A percentile compares a stretch with the other conserved stretches of the same genome.
phyloP scores from a whole-genome alignment of 768 basidiomycete genomes.

The Amanita pseudoporphyria region DNA sequence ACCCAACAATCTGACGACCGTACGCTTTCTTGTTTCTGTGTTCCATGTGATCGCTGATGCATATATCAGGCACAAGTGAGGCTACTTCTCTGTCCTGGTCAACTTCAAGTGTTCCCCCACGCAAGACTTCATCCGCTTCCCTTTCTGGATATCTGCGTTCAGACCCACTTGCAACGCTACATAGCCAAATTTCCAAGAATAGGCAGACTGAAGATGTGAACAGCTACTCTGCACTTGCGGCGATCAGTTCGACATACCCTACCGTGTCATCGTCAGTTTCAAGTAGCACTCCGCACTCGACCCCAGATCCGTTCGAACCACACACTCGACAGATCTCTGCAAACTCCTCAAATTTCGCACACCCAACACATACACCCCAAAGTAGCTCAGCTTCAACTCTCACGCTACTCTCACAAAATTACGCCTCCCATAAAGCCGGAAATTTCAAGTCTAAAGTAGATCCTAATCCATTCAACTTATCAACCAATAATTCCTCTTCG shows the following conservation, averaged over 20 bases:
- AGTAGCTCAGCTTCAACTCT: slow-evolving; percentile 19
- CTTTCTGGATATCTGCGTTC: neutral
- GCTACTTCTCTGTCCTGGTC: neutral
- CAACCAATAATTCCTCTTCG: neutral
- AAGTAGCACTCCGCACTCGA: neutral
- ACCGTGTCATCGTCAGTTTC: neutral
- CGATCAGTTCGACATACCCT: neutral
- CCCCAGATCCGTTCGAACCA: neutral
- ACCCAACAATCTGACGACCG: slow-evolving; percentile 1
- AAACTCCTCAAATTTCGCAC: neutral
- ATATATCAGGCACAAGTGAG: neutral
- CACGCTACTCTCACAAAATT: slow-evolving; percentile 6
- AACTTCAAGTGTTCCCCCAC: slow-evolving; percentile 4
- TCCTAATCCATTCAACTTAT: neutral
- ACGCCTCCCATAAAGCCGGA: neutral
- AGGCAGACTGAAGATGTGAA: neutral
- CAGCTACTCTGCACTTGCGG: neutral
- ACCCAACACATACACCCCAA: slow-evolving; percentile 1
- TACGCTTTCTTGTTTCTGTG: neutral
- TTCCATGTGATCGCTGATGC: neutral
- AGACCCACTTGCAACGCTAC: neutral
- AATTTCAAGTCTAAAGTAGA: neutral
- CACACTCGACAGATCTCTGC: neutral
- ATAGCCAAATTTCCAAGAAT: neutral
- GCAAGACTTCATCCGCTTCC: neutral